Conservation (phyloP, 768 basidiomycete genomes). For the Auricularia cornea region DNA sequence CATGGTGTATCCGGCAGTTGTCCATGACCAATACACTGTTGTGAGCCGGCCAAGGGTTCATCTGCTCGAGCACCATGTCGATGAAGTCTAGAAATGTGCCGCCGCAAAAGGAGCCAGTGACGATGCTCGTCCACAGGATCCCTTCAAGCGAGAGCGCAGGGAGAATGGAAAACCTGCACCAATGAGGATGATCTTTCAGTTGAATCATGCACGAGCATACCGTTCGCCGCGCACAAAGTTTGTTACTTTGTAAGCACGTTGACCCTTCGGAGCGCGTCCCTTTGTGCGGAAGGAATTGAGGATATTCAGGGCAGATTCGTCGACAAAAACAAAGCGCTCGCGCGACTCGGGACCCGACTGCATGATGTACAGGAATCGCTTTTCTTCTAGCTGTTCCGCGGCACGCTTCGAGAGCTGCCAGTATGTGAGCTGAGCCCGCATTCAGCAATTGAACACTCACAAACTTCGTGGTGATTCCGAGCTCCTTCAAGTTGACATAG, state of each 20-base stretch:
- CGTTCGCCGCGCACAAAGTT: conserved; percentile 6
- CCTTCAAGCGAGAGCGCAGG: conserved; percentile 9
- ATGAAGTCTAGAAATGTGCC: conserved; percentile 7
- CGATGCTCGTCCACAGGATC: conserved; percentile 1
- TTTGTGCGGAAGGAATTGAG: background rate
- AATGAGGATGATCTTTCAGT: no score
- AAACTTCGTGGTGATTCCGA: background rate
- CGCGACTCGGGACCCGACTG: background rate
- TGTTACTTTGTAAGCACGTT: background rate
- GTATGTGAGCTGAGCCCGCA: background rate
- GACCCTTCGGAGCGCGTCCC: background rate
- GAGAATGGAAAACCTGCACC: conserved; percentile 11
- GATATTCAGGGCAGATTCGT: background rate
- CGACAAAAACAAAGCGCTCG: background rate
- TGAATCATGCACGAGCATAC: no score
- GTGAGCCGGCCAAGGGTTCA: conserved; percentile 25
- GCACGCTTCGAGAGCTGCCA: background rate
- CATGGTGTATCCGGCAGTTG: conserved; percentile 33
- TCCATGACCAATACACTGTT: conserved; percentile 28
- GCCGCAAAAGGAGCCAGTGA: conserved; percentile 4
- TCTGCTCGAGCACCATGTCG: conserved; percentile 11
- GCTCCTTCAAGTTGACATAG: background rate
- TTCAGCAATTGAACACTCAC: background rate
- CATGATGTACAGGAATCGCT: background rate
- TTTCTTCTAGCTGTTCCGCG: background rate